Evolutionary conservation across 208 protist genomes (phyloP).

Genomic region (Leishmania lainsoni): DNA sequence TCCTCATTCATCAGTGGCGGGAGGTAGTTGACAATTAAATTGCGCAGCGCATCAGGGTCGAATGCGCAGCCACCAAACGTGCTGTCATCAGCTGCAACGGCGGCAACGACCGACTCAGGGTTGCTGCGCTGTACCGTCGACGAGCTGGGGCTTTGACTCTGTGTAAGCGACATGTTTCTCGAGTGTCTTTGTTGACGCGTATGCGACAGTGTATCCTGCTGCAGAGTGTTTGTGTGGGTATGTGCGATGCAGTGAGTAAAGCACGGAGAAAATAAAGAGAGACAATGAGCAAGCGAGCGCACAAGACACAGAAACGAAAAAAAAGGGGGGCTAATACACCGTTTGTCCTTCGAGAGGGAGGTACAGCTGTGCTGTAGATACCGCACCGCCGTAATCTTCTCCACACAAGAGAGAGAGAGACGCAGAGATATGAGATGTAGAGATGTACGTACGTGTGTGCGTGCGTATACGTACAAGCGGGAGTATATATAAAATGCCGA

Average conservation of each 20-base stretch:
- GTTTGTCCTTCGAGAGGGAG: too few species aligned
- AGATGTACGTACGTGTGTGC: too few species aligned
- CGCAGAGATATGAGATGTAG: too few species aligned
- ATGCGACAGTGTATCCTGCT: not conserved
- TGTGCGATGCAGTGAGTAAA: not conserved
- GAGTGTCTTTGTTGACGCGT: not conserved
- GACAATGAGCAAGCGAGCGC: not conserved
- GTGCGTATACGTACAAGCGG: too few species aligned
- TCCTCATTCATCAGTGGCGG: conserved; percentile 80
- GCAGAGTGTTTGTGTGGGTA: not conserved
- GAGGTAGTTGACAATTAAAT: conserved; percentile 90
- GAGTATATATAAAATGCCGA: too few species aligned
- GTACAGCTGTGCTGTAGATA: too few species aligned
- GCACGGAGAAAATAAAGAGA: not conserved
- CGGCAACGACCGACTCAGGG: not conserved
- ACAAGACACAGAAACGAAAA: conserved; percentile 13
- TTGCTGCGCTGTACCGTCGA: conserved; percentile 11
- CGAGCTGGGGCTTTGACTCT: conserved; percentile 5
- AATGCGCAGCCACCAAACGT: conserved; percentile 1
- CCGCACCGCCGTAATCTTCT: too few species aligned
- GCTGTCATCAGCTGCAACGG: not conserved
- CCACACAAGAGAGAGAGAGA: not conserved
- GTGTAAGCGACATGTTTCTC: conserved; percentile 12
- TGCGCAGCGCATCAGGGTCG: conserved; percentile 76
- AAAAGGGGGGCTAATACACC: not conserved